Base-by-base conservation (phyloP, 225 moss, liverwort and hornwort genomes). In the Bryum argenteum region DNA sequence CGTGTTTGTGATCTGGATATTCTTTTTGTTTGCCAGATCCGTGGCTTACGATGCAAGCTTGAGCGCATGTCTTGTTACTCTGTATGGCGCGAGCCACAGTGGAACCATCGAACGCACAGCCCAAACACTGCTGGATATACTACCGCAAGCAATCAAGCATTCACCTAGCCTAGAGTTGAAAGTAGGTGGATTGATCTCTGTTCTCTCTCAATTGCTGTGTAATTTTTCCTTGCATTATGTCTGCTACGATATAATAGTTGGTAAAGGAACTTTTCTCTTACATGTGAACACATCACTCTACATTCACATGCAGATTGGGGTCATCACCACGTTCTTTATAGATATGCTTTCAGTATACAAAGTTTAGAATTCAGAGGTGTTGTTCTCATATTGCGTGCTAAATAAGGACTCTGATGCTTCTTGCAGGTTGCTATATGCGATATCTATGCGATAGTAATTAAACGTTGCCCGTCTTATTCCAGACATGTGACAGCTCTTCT, bases 371-470 rank as follows among this genome's bases (percentile, higher is more conserved):
- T 63, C 16, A 58, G 61, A 43, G 54, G 18, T 54, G 54, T 62
- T 22, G 65, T 28, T 63, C 48, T 50, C 33, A 6, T n/a, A 39
- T 47, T 55, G 22, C 58, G 52, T 20, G 14, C 65, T 23, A 1
- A 52, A 18, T 5, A 56, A 28, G 70, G 16, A 15, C 54, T 72
- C 14, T 66, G 62, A 55, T 68, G 71, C 73, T 71, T 78, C 51
- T 72, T 76, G 80, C 89, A 95, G 95, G 88, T 94, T 28, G 87
- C 81, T 42, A 79, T 94, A 78, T 88, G 85, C 67, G 85, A 98
- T 41, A 89, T 85, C n/a, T 94, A 80, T 62, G 55, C 73, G 33
- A 81, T 92, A 63, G 85, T 98, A 65, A 69, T 94, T 58, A 94
- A 91, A 81, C 89, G 87, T 52, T 92, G 88, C 73, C 92, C 98